A percentile compares a stretch with the other conserved stretches of the same genome.
Conservation (phyloP, 1,139 yeast genomes). For the Entelexis sorbosivorans region DNA sequence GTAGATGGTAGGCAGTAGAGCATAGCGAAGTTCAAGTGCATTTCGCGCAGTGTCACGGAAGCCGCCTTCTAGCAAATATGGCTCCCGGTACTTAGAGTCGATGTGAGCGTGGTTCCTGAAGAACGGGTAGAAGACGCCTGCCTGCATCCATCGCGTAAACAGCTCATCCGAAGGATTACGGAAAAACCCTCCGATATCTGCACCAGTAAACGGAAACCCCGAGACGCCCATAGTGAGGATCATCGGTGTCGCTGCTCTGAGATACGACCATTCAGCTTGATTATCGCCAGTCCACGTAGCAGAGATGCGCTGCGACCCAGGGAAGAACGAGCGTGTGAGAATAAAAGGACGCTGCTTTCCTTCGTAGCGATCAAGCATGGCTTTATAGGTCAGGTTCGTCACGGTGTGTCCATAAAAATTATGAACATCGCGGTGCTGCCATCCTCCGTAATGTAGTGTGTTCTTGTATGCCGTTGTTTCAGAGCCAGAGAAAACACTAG, state of each 20-base stretch:
- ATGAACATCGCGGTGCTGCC: slow-evolving; percentile 88
- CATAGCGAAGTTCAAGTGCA: slow-evolving; percentile 62
- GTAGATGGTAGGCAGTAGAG: slow-evolving; percentile 65
- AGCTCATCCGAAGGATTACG: slow-evolving; percentile 78
- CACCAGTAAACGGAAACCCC: slow-evolving; percentile 90
- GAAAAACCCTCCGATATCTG: slow-evolving; percentile 95
- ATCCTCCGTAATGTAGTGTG: slow-evolving; percentile 59
- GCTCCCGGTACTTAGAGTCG: slow-evolving; percentile 85
- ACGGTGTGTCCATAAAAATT: slow-evolving; percentile 70
- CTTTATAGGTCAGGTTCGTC: slow-evolving; percentile 67
- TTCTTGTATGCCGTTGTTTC: slow-evolving; percentile 86
- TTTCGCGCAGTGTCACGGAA: slow-evolving; percentile 51
- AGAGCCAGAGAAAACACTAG: slow-evolving; percentile 88
- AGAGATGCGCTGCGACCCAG: slow-evolving; percentile 85
- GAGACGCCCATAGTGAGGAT: slow-evolving; percentile 65
- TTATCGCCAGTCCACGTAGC: slow-evolving; percentile 99
- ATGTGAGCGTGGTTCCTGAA: slow-evolving; percentile 95
- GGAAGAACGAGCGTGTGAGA: slow-evolving; percentile 73
- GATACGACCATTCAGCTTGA: slow-evolving; percentile 82
- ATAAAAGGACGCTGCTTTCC: slow-evolving; percentile 65
- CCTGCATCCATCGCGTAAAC: slow-evolving; percentile 85
- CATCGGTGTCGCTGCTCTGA: slow-evolving; percentile 77
- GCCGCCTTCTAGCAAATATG: slow-evolving; percentile 75
- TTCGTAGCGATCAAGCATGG: slow-evolving; percentile 46
- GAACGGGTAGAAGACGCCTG: slow-evolving; percentile 93